Evolutionary conservation across 2,329 filamentous ascomycete species (phyloP).

Genomic region (Penicillium sp.): DNA sequence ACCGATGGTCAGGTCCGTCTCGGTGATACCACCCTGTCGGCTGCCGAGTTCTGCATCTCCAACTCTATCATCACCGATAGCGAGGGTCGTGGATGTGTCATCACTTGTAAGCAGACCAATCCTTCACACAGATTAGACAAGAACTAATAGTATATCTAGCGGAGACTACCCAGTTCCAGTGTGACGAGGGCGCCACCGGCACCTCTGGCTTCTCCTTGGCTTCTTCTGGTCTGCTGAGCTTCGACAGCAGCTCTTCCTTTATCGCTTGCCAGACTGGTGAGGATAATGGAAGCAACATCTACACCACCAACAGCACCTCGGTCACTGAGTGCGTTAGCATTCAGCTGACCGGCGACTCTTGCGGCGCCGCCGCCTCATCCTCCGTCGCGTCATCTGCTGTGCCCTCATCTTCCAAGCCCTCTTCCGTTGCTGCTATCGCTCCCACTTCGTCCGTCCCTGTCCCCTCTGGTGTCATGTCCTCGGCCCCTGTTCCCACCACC

Average conservation of each 20-base stretch:
- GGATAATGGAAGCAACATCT: conserved; percentile 43
- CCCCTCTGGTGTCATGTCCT: background rate
- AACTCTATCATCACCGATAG: conserved; percentile 57
- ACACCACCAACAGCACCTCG: conserved; percentile 35
- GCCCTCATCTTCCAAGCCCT: background rate
- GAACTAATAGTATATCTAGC: conserved; percentile 35
- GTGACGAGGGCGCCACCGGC: conserved; percentile 55
- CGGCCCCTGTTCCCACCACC: background rate
- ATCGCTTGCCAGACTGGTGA: conserved; percentile 60
- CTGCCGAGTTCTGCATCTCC: conserved; percentile 55
- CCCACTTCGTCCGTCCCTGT: background rate
- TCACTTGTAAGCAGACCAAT: conserved; percentile 31
- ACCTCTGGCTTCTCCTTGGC: conserved; percentile 58
- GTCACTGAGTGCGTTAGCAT: conserved; percentile 37
- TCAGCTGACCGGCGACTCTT: conserved; percentile 36
- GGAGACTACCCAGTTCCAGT: conserved; percentile 61
- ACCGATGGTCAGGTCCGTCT: conserved; percentile 63
- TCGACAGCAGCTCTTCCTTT: conserved; percentile 55
- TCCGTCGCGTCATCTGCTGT: background rate
- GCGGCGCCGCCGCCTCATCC: conserved; percentile 23
- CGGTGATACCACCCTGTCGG: conserved; percentile 47
- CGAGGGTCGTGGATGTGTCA: conserved; percentile 61
- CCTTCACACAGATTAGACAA: background rate
- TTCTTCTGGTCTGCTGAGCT: conserved; percentile 49
- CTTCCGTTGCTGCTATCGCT: background rate